Conservation (phyloP, 2,329 filamentous ascomycete species). For the Cladosporium halotolerans region DNA sequence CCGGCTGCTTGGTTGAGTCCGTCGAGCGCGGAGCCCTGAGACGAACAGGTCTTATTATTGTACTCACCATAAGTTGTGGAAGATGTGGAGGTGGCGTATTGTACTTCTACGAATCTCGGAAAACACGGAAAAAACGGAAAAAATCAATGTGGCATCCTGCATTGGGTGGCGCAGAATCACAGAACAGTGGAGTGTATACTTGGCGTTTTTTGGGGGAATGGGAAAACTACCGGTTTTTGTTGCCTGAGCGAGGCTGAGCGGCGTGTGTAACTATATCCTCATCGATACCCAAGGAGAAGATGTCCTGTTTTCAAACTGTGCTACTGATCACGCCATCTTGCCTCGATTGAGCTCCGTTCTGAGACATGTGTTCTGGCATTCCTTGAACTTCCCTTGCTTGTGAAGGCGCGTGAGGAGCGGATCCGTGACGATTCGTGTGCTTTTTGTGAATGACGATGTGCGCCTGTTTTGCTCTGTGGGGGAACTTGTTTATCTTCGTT, state of each 20-base stretch:
- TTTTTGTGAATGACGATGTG: neutral
- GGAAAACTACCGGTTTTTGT: neutral
- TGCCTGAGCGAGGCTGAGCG: neutral
- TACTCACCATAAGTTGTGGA: neutral
- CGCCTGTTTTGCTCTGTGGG: neutral
- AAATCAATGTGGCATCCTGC: neutral
- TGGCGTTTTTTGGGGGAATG: neutral
- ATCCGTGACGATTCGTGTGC: too few relatives aligned
- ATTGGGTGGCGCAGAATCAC: too few relatives aligned
- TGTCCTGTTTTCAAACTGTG: neutral
- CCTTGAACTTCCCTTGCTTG: neutral
- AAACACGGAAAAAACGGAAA: neutral
- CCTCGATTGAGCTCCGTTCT: neutral
- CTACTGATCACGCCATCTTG: too few relatives aligned
- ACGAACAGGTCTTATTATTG: neutral
- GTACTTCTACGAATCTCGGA: neutral
- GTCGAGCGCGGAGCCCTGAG: slow-evolving; percentile 29
- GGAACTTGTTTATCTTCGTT: too few relatives aligned
- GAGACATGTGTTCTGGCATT: neutral
- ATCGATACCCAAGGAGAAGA: slow-evolving; percentile 6
- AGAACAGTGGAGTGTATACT: neutral
- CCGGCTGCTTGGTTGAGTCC: slow-evolving; percentile 39
- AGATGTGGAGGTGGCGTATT: neutral
- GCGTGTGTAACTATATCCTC: slow-evolving; percentile 3
- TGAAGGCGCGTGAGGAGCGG: neutral